These are phyloP conservation scores for Phragmites australis DNA, from an alignment of 176 grass and related monocot genomes.

Conservation along the genomic window DNA sequence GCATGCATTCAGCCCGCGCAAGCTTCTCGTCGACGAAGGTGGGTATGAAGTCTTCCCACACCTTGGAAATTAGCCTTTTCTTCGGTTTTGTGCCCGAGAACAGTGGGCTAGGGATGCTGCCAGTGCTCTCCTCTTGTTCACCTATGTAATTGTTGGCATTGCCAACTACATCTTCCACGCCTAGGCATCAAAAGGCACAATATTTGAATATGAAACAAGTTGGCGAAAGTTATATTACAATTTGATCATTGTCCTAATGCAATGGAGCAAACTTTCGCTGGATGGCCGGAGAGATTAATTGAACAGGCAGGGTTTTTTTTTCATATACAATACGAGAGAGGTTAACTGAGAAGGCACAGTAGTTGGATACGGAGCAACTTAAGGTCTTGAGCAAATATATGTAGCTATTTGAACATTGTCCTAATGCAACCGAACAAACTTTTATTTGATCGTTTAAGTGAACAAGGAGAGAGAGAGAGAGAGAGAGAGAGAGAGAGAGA, in stretches of 20 bases:
- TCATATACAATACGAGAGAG: background rate
- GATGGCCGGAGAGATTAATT: background rate
- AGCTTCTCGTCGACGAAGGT: background rate
- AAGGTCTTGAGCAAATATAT: background rate
- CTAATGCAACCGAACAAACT: background rate
- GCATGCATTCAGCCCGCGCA: slow-evolving; percentile 22
- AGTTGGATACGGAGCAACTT: background rate
- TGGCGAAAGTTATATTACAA: background rate
- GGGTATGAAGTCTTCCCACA: slow-evolving; percentile 34
- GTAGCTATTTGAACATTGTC: background rate
- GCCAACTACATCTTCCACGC: background rate
- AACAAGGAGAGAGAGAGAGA: background rate
- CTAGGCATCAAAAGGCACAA: background rate
- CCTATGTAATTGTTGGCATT: background rate
- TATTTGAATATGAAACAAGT: background rate
- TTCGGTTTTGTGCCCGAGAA: slow-evolving; percentile 1
- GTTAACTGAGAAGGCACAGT: background rate
- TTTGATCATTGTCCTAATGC: background rate
- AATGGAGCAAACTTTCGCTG: background rate
- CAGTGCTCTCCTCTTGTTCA: slow-evolving; percentile 25
- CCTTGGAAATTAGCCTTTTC: slow-evolving; percentile 33
- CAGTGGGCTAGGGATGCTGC: background rate
- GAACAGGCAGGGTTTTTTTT: background rate
- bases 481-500: background rate
- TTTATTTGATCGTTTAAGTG: background rate